phyloP scores from a whole-genome alignment of 805 yeast species.

The Dipodascus albidus region DNA sequence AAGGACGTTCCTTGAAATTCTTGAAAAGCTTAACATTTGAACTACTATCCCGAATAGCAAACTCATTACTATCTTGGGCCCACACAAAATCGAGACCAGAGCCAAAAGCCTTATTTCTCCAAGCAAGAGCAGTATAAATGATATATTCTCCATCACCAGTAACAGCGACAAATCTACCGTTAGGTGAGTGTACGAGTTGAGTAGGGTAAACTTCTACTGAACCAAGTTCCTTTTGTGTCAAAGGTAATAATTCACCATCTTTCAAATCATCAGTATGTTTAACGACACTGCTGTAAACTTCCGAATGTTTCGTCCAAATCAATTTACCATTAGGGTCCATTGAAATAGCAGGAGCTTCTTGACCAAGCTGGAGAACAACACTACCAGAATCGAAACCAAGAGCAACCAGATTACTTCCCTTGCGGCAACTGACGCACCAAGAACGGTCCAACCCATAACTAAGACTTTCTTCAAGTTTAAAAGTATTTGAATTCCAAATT shows the following conservation, averaged over 20 bases:
- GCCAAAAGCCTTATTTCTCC: conserved; percentile 95
- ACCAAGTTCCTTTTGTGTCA: conserved; percentile 88
- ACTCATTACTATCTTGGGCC: conserved; percentile 84
- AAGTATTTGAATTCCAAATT: conserved; percentile 91
- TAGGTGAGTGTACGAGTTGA: conserved; percentile 81
- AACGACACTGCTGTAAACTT: conserved; percentile 73
- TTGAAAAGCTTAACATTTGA: conserved; percentile 60
- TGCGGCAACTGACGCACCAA: conserved; percentile 82
- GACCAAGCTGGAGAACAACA: conserved; percentile 80
- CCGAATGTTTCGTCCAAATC: conserved; percentile 84
- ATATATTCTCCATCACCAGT: conserved; percentile 98
- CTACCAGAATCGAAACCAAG: conserved; percentile 94
- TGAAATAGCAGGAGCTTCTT: conserved; percentile 86
- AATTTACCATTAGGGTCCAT: conserved; percentile 91
- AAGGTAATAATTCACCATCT: conserved; percentile 71
- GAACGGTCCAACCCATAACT: conserved; percentile 91
- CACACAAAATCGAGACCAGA: conserved; percentile 84
- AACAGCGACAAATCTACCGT: conserved; percentile 93
- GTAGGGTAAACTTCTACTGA: conserved; percentile 88
- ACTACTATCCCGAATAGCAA: conserved; percentile 66
- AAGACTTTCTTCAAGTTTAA: conserved; percentile 83
- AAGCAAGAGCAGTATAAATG: conserved; percentile 90
- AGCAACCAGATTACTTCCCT: conserved; percentile 68
- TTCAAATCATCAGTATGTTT: conserved; percentile 54
- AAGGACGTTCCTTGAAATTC: conserved; percentile 71